Evolutionary conservation across 441 rosid species (phyloP).

Genomic region (Geranium incanum): DNA sequence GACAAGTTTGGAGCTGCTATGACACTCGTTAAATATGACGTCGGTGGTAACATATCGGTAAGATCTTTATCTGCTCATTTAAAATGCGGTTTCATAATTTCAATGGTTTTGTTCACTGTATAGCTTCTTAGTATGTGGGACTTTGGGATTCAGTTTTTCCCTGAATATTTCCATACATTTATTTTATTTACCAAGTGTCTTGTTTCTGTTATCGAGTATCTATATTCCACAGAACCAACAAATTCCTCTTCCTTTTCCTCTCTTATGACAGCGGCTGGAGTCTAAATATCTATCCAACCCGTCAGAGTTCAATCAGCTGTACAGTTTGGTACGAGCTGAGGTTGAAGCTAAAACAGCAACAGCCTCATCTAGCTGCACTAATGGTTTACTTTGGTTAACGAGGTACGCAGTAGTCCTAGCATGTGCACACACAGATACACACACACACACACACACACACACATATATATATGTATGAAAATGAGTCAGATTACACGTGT

Average conservation of each 20-base stretch:
- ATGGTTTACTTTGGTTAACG: conserved; percentile 91
- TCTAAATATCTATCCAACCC: conserved; percentile 58
- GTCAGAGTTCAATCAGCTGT: conserved; percentile 46
- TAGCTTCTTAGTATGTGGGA: background rate
- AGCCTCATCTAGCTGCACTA: conserved; percentile 81
- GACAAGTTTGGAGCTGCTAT: conserved; percentile 91
- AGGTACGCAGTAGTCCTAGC: conserved; percentile 32
- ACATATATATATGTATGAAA: background rate
- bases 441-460: background rate
- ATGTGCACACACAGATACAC: background rate
- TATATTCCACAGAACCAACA: background rate
- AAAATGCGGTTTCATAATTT: background rate
- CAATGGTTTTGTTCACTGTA: background rate
- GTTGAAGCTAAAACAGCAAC: conserved; percentile 63
- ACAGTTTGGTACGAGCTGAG: conserved; percentile 69
- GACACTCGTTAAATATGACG: conserved; percentile 76
- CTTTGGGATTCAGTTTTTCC: background rate
- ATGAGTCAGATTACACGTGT: background rate
- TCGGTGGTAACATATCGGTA: conserved; percentile 86
- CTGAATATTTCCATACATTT: background rate
- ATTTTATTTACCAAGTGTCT: background rate
- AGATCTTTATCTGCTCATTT: conserved; percentile 10
- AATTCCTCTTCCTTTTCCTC: background rate
- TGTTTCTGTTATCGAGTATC: background rate
- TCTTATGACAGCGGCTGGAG: conserved; percentile 60